These are phyloP conservation scores for Multifurca ochricompacta DNA, from an alignment of 768 basidiomycete genomes.

Conservation along the genomic window DNA sequence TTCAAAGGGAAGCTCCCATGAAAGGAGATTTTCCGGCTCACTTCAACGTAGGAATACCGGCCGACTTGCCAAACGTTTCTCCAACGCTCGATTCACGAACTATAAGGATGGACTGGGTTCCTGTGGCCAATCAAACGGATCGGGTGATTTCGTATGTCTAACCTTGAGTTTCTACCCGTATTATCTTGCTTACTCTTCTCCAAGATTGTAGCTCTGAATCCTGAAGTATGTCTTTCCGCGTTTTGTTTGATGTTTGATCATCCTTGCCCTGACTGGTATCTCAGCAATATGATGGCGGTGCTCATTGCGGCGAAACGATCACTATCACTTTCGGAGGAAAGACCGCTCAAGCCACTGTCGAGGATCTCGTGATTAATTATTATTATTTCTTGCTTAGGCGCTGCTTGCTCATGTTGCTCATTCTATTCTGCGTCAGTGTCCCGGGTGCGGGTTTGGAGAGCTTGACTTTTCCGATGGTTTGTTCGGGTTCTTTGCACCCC, in stretches of 20 bases:
- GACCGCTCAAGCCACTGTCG: slow-evolving; percentile 27
- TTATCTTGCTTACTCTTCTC: neutral
- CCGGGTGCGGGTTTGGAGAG: slow-evolving; percentile 48
- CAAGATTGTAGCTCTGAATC: slow-evolving; percentile 49
- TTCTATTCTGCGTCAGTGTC: slow-evolving; percentile 43
- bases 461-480: slow-evolving; percentile 56
- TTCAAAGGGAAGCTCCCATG: neutral
- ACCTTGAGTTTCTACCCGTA: neutral
- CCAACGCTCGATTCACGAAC: slow-evolving; percentile 41
- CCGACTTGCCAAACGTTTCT: slow-evolving; percentile 30
- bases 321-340: slow-evolving; percentile 32
- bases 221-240: neutral
- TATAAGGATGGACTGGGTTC: slow-evolving; percentile 53
- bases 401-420: neutral
- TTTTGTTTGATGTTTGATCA: neutral
- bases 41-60: neutral
- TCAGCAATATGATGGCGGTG: slow-evolving; percentile 25
- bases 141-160: slow-evolving; percentile 39
- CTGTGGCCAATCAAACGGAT: slow-evolving; percentile 37
- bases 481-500: slow-evolving; percentile 43
- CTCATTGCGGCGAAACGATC: slow-evolving; percentile 29
- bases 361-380: slow-evolving; percentile 25
- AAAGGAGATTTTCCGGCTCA: neutral
- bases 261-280: too few species aligned
- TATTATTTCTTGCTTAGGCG: neutral